Evolutionary conservation across 1,284 basidiomycete genomes (phyloP), one percentile per base, ranked within the genome.

Genomic region (Cryptococcus sp.): DNA sequence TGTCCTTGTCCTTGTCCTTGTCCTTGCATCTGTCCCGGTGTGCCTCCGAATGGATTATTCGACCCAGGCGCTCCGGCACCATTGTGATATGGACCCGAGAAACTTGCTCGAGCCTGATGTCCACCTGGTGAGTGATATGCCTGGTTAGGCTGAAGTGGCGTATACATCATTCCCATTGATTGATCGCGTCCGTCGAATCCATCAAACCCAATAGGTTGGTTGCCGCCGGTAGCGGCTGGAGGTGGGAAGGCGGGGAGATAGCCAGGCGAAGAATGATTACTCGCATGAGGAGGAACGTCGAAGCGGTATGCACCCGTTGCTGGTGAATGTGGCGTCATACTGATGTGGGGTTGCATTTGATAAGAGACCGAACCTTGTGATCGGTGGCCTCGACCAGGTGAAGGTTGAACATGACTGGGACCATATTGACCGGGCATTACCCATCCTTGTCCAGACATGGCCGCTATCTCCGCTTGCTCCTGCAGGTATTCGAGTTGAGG

Each of bases 401-500:
- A 21, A 23, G 45, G n/a, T 18, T 46, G 40, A 7, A 39, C 18
- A 37, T 55, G 53, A 46, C 32, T 28, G 7, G 32, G n/a, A 1
- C 41, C 41, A 47, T 70, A 72, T 31, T 64, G 64, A 24, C 70
- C 68, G n/a, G 68, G 62, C 57, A 70, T 58, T 61, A 73, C 62
- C 63, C 67, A 72, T 7, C 59, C 61, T 32, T 61, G 55, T 44
- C 67, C 63, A 1, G 54, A 54, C 60, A 71, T 67, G 16, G 83
- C 82, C 3, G 84, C 87, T 55, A 90, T 78, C 73, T 93, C 90
- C 1, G 89, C 91, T 69, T 94, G 91, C 70, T 94, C 90, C 64
- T 93, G 89, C 52, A 96, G 73, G 70, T 82, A 88, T 70, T 93
- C 90, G 47, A 94, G 79, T 43, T 43, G 41, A 7, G 88, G 88